These are phyloP conservation scores for Leccinum boreale DNA, from an alignment of 768 basidiomycete genomes.

Conservation along the genomic window DNA sequence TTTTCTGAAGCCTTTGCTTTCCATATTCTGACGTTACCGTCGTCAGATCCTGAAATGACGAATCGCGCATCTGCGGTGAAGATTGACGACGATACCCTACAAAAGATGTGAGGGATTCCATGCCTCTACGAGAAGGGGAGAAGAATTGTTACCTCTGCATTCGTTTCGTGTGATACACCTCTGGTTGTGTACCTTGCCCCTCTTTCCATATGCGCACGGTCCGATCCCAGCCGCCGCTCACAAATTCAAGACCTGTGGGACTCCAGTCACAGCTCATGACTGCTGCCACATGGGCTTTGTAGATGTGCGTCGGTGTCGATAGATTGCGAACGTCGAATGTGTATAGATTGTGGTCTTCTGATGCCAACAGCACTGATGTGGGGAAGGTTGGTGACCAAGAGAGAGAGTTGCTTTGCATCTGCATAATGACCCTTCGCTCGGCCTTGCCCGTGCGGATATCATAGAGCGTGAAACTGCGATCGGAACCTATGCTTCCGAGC, in stretches of 20 bases:
- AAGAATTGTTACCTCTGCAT: constrained; percentile 84
- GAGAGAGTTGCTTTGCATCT: constrained; percentile 88
- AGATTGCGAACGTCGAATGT: constrained; percentile 94
- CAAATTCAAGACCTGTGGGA: constrained; percentile 93
- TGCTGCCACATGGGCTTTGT: constrained; percentile 95
- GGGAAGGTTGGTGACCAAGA: constrained; percentile 97
- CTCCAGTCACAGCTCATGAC: constrained; percentile 98
- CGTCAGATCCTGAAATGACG: constrained; percentile 87
- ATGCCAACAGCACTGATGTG: constrained; percentile 87
- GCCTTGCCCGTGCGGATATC: constrained; percentile 97
- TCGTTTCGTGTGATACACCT: constrained; percentile 97
- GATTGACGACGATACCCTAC: constrained; percentile 81
- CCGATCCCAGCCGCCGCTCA: constrained; percentile 95
- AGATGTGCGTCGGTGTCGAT: constrained; percentile 80
- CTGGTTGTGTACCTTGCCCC: constrained; percentile 73
- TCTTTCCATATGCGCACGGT: constrained; percentile 93
- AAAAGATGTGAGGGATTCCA: background rate
- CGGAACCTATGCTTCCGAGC: constrained; percentile 91
- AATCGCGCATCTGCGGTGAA: constrained; percentile 92
- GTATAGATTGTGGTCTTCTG: constrained; percentile 97
- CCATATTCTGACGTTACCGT: constrained; percentile 94
- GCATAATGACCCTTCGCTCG: constrained; percentile 87
- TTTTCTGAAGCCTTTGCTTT: constrained; percentile 92
- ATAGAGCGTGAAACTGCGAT: constrained; percentile 93
- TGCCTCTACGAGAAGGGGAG: background rate